Evolutionary conservation across 1,284 basidiomycete species (phyloP).

Genomic region (Microbotryum intermedium): DNA sequence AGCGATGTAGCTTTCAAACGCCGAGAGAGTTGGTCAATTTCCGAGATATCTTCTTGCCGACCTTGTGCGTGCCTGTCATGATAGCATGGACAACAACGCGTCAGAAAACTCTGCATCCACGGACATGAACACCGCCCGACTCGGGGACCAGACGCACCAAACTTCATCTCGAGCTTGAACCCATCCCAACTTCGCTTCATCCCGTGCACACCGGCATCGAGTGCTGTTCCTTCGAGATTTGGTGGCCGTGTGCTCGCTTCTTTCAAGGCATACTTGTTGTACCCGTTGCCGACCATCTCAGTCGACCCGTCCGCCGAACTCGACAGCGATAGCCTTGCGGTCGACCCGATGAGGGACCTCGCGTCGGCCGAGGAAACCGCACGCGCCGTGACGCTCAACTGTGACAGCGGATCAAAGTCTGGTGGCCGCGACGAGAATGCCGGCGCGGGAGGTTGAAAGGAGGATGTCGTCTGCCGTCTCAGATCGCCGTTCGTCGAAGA

Average conservation of each 20-base stretch:
- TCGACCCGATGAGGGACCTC: slow-evolving; percentile 16
- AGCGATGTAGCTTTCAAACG: too few species aligned
- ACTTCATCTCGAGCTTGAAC: slow-evolving; percentile 28
- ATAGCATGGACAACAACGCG: too few species aligned
- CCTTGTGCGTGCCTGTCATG: slow-evolving; percentile 11
- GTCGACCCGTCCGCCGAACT: background rate
- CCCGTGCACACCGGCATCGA: slow-evolving; percentile 29
- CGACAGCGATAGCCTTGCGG: slow-evolving; percentile 9
- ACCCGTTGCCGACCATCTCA: slow-evolving; percentile 11
- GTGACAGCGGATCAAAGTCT: background rate
- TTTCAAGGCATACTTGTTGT: slow-evolving; percentile 21
- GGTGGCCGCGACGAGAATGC: slow-evolving; percentile 6
- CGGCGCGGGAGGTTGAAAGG: slow-evolving; percentile 27
- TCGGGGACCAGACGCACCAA: slow-evolving; percentile 2
- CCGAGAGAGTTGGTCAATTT: slow-evolving; percentile 9
- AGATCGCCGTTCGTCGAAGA: too few species aligned
- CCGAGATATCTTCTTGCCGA: slow-evolving; percentile 14
- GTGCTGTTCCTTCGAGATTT: slow-evolving; percentile 15
- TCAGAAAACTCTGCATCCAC: too few species aligned
- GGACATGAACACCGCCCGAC: too few species aligned
- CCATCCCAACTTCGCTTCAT: slow-evolving; percentile 27
- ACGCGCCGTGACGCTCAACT: background rate
- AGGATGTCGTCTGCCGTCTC: slow-evolving; percentile 17
- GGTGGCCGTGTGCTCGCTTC: slow-evolving; percentile 7
- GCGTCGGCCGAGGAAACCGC: slow-evolving; percentile 6